A percentile compares a stretch with the other conserved stretches of the same genome.
These are phyloP conservation scores for Chalciporus pseudorubinellus DNA, from an alignment of 768 basidiomycete species.

Conservation along the genomic window DNA sequence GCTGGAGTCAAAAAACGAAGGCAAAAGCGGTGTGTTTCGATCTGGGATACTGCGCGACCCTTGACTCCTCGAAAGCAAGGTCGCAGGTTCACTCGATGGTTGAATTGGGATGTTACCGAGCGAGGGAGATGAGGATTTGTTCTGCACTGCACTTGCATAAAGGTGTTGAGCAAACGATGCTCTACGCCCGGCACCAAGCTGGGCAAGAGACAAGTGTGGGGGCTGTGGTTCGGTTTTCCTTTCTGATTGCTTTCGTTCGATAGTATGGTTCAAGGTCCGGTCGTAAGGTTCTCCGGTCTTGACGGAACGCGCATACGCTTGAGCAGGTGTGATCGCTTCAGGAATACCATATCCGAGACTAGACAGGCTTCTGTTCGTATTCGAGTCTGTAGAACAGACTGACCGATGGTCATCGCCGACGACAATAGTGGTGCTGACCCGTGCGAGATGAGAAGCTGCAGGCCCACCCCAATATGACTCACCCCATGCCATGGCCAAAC, in stretches of 20 bases:
- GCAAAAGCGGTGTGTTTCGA: slow-evolving; percentile 7
- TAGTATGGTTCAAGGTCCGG: slow-evolving; percentile 12
- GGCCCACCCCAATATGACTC: neutral
- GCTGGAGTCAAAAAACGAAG: slow-evolving; percentile 1
- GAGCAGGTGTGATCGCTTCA: slow-evolving; percentile 17
- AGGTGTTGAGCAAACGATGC: slow-evolving; percentile 41
- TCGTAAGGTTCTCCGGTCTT: slow-evolving; percentile 9
- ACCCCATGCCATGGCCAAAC: neutral
- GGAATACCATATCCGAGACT: neutral
- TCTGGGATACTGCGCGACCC: neutral
- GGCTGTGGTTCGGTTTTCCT: neutral
- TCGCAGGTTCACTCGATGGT: slow-evolving; percentile 1
- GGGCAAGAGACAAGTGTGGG: neutral
- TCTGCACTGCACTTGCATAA: slow-evolving; percentile 40
- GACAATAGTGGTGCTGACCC: neutral
- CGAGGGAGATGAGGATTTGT: slow-evolving; percentile 8
- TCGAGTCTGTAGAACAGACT: neutral
- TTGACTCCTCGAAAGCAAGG: neutral
- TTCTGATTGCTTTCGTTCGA: slow-evolving; percentile 18
- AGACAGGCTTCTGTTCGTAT: neutral
- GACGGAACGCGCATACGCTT: slow-evolving; percentile 18
- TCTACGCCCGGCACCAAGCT: slow-evolving; percentile 13
- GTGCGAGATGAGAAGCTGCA: neutral
- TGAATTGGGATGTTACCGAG: slow-evolving; percentile 3
- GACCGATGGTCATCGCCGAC: slow-evolving; percentile 5